Evolutionary conservation across 2,329 filamentous ascomycete genomes (phyloP), one percentile per base, ranked within the genome.

Genomic region (Penicillium sp.): DNA sequence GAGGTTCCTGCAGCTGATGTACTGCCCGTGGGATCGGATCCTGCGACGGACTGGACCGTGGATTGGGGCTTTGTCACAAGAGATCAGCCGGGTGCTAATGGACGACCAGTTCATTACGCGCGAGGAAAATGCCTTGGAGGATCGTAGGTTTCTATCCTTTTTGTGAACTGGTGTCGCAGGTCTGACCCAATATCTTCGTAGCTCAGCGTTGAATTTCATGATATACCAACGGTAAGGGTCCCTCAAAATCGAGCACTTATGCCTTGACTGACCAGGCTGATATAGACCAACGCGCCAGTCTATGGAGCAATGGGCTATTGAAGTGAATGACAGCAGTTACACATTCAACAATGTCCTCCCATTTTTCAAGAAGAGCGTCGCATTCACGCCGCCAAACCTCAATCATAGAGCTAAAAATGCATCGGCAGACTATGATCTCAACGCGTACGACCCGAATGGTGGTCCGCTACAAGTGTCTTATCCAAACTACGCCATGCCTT

Each of bases 391-490:
- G 8, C 68, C 68, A 11, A 59, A 68, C 30, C 57, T 40, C 11
- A 40, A 56, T 1, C 42, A 41, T 3, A 58, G 68, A n/a, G 58
- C 56, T 11, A 35, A 51, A 10, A 70, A 70, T 42, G 63, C 64
- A 1, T 65, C 69, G 0, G 47, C 66, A 0, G 53, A 36, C 7
- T 68, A 64, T 43, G 51, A 59, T 23, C 7, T 59, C 3, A 55
- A 58, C 5, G 66, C 61, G 1, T 74, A 74, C 34, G 61, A 67
- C 9, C 35, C 49, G 1, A 59, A 55, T 7, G 65, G 63, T 7
- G 75, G 74, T 0, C 74, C 76, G 0, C 55, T 78, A 0, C 65
- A 74, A 43, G 71, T 79, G 2, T 73, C 75, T 0, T 79, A 72
- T 52, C 52, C 71, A 4, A 76, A 77, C 46, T 79, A 68, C 40